Conservation (phyloP, 805 yeast genomes). For the Vanderwaltozyma polyspora region DNA sequence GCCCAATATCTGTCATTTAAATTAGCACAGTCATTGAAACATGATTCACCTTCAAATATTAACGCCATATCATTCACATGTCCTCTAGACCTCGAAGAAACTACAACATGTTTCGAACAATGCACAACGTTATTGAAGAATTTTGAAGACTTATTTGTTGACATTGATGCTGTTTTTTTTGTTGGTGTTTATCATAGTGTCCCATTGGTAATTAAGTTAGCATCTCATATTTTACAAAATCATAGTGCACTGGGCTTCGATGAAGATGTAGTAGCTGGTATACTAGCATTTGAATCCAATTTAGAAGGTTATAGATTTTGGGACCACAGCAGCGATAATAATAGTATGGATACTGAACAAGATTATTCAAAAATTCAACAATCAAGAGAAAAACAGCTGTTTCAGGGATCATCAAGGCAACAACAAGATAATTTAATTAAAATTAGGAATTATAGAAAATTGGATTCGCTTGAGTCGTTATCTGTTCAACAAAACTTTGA, state of each 20-base stretch:
- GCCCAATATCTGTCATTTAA: slow-evolving; percentile 21
- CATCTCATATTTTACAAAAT: slow-evolving; percentile 34
- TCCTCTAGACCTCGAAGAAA: slow-evolving; percentile 21
- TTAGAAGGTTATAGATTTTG: slow-evolving; percentile 30
- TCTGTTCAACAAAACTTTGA: slow-evolving; percentile 31
- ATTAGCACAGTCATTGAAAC: slow-evolving; percentile 23
- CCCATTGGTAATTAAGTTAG: slow-evolving; percentile 37
- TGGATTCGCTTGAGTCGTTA: slow-evolving; percentile 30
- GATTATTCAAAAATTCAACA: slow-evolving; percentile 19
- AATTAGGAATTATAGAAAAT: slow-evolving; percentile 30
- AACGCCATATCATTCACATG: slow-evolving; percentile 27
- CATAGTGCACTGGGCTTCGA: slow-evolving; percentile 12
- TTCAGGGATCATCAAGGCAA: slow-evolving; percentile 18
- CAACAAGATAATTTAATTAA: slow-evolving; percentile 17
- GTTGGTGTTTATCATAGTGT: slow-evolving; percentile 45
- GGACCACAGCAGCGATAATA: slow-evolving; percentile 29
- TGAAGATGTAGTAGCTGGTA: slow-evolving; percentile 19
- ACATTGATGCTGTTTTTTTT: slow-evolving; percentile 38
- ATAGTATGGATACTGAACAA: slow-evolving; percentile 6
- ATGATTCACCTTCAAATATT: slow-evolving; percentile 14
- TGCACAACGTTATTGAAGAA: slow-evolving; percentile 34
- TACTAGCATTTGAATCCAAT: slow-evolving; percentile 29
- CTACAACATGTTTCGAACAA: slow-evolving; percentile 31
- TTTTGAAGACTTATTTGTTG: slow-evolving; percentile 38
- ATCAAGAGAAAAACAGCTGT: slow-evolving; percentile 21